Evolutionary conservation across 1,284 basidiomycete species (phyloP).

Genomic region (Ustilago xerochloae): DNA sequence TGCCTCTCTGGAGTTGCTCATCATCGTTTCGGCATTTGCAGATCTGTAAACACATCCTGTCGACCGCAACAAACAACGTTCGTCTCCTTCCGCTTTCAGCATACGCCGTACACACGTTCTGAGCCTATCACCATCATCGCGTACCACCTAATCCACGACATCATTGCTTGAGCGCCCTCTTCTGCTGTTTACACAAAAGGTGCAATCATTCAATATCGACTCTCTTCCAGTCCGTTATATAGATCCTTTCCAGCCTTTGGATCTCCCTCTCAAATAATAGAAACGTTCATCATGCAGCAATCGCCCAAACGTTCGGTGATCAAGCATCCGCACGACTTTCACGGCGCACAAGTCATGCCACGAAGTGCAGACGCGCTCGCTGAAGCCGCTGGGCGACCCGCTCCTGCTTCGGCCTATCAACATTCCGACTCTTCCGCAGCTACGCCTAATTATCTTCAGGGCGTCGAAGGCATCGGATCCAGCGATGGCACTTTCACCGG

Average conservation of each 20-base stretch:
- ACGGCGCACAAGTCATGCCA: slow-evolving; percentile 56
- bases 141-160: too few species aligned
- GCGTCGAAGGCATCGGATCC: slow-evolving; percentile 34
- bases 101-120: too few species aligned
- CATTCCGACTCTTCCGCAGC: slow-evolving; percentile 13
- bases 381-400: slow-evolving; percentile 16
- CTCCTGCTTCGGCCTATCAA: slow-evolving; percentile 7
- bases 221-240: neutral
- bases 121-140: too few species aligned
- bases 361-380: slow-evolving; percentile 44
- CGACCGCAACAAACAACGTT: too few species aligned
- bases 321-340: slow-evolving; percentile 61
- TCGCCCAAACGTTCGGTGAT: slow-evolving; percentile 59
- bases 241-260: neutral
- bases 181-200: too few species aligned
- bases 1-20: too few species aligned
- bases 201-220: neutral
- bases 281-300: slow-evolving; percentile 34
- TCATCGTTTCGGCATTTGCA: too few species aligned
- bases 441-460: slow-evolving; percentile 41
- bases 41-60: too few species aligned
- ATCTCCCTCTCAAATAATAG: neutral
- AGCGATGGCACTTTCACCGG: slow-evolving; percentile 30
- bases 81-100: too few species aligned
- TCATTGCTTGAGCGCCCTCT: too few species aligned